Evolutionary conservation across 2,329 filamentous ascomycete genomes (phyloP), one percentile per base, ranked within the genome.

Genomic region (Fusarium dlaminii): DNA sequence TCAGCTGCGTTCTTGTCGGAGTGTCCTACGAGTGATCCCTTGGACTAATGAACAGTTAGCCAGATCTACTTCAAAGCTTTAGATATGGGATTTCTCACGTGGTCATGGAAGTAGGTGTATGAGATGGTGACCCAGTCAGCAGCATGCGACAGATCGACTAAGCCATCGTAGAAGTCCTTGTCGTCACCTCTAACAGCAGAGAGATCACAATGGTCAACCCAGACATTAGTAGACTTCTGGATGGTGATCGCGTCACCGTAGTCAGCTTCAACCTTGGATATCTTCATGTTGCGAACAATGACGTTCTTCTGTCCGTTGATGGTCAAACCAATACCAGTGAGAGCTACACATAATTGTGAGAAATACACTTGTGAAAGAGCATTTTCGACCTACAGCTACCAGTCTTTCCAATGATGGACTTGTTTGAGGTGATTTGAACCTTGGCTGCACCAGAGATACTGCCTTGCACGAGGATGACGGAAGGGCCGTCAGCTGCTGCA

Each of bases 1-100:
- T 91, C 89, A 37, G 79, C 83, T 11, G 75, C 82, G 80, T 91
- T 91, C 80, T 77, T 86, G 82, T 92, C 88, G 12, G 86, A 88
- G 84, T 91, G 89, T 11, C 89, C 90, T 59, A 91, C 83, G 20
- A 92, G 85, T 0, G 88, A 89, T 34, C 86, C 88, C 81, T 92
- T 92, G 48, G 76, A 81, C 75, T 77, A n/a, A 8, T 15, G 5
- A 3, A 29, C 15, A 8, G 5, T 27, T 15, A 20, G 63, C 1
- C 39, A 43, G 8, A 8, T 10, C 8, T 37, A 2, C 2, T 22
- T n/a, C 1, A 4, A 3, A 3, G 3, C 3, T 2, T 10, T 18
- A 7, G 7, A 14, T 27, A 15, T 20, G 10, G 2, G 13, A 29
- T 10, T 2, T 24, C 67, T 62, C 18, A 68, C 75, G 72, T 87